Evolutionary conservation across 108 stramenopile genomes (phyloP).

Genomic region (Fistulifera pelliculosa): DNA sequence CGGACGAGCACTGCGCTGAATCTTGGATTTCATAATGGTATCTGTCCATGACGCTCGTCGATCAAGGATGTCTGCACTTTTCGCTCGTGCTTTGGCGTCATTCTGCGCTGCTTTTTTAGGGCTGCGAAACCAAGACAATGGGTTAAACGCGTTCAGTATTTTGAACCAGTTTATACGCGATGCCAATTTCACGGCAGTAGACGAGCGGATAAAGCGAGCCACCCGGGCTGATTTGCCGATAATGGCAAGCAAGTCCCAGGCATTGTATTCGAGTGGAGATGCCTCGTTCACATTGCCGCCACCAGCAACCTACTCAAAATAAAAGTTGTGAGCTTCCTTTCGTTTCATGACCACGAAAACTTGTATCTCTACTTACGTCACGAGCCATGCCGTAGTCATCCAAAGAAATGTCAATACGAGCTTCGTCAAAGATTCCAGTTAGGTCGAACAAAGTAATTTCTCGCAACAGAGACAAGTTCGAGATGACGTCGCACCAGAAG

Average conservation of each 20-base stretch:
- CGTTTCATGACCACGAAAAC: neutral
- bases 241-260: constrained; percentile 29
- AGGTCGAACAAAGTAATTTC: constrained; percentile 50
- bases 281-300: constrained; percentile 6
- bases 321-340: neutral
- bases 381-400: constrained; percentile 38
- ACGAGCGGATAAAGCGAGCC: constrained; percentile 58
- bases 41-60: neutral
- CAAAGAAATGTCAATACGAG: constrained; percentile 17
- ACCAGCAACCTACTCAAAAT: constrained; percentile 4
- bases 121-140: constrained; percentile 10
- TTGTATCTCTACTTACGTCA: constrained; percentile 9
- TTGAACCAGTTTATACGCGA: constrained; percentile 30
- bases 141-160: constrained; percentile 21
- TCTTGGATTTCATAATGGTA: neutral
- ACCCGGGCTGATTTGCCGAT: constrained; percentile 47
- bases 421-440: neutral
- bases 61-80: neutral
- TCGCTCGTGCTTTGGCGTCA: neutral
- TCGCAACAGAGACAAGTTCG: constrained; percentile 39
- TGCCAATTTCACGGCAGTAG: constrained; percentile 28
- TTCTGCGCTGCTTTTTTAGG: neutral
- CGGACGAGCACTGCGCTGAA: too few species aligned
- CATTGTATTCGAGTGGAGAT: constrained; percentile 7
- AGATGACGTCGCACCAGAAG: constrained; percentile 71